Base-by-base conservation (phyloP, 495 filamentous ascomycete species). In the Aspergillus sparsus region DNA sequence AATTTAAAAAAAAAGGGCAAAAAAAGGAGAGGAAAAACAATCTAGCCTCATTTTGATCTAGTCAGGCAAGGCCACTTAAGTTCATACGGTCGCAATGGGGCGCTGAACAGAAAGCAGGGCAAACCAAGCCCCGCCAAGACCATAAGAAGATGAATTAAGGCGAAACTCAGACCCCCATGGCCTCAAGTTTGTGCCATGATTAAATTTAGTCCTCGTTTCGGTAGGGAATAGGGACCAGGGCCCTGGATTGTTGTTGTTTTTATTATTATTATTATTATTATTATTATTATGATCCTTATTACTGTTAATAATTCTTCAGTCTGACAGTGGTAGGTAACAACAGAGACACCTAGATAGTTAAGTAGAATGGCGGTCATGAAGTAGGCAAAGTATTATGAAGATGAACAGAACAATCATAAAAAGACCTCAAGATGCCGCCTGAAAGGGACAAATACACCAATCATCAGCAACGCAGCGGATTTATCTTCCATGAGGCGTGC, bases 401-500 rank as follows among this genome's bases (percentile, higher is more conserved):
- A 27, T 27, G 21, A 27, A 27, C 21, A 27, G 21, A 27, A 27
- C 21, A 27, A 27, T 27, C 21, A 27, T 27, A 27, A 27, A 27
- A 27, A 27, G 21, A 27, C 21, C 21, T 27, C 21, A 27, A 27
- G 21, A 47, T 47, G 44, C 16, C 44, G 12, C n/a, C 44, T 21
- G n/a, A 9, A 2, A 7, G 27, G 15, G 44, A 7, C n/a, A 41
- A 13, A 32, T 11, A 51, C 12, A 33, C 56, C 56, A 58, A 58
- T 58, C 36, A 52, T 13, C 51, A 49, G 37, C 35, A 58, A 33
- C 47, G 31, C 16, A 37, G 56, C 47, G 56, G 56, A 58, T 58
- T 50, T 58, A 58, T 58, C 56, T 52, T 44, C 56, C 56, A 37
- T 52, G 56, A 42, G 56, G 34, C 16, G 16, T 50, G 35, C 21